These are phyloP conservation scores for Teratosphaeria zuluensis DNA, from an alignment of 2,329 filamentous ascomycete species.

Conservation along the genomic window DNA sequence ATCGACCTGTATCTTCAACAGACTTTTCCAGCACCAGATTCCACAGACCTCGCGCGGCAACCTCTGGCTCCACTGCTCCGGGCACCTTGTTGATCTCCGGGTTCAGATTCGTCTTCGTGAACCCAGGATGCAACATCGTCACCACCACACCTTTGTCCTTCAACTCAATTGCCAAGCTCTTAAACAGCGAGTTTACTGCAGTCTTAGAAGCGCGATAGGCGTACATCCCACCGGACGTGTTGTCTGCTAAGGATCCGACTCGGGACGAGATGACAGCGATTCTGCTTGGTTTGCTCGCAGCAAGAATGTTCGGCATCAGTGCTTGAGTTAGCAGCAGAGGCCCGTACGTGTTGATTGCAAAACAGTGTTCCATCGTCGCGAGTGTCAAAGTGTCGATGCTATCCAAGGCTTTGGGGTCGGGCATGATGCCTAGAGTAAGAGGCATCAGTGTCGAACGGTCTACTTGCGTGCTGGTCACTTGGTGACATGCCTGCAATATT, in stretches of 20 bases:
- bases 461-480: neutral
- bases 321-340: slow-evolving; percentile 37
- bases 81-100: slow-evolving; percentile 13
- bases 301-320: slow-evolving; percentile 32
- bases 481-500: slow-evolving; percentile 29
- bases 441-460: neutral
- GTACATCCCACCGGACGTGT: slow-evolving; percentile 33
- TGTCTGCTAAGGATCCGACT: slow-evolving; percentile 36
- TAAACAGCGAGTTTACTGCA: slow-evolving; percentile 36
- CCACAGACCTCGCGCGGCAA: slow-evolving; percentile 37
- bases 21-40: slow-evolving; percentile 29
- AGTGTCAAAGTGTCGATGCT: slow-evolving; percentile 16
- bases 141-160: slow-evolving; percentile 31
- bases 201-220: slow-evolving; percentile 37
- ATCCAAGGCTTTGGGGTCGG: slow-evolving; percentile 16
- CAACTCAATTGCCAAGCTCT: slow-evolving; percentile 35
- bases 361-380: slow-evolving; percentile 23
- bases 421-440: neutral
- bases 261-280: slow-evolving; percentile 35
- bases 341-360: slow-evolving; percentile 24
- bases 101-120: slow-evolving; percentile 31
- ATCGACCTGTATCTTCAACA: slow-evolving; percentile 34
- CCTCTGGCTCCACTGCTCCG: slow-evolving; percentile 36
- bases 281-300: slow-evolving; percentile 18
- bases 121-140: slow-evolving; percentile 35